Conservation (phyloP, 139 green algal genomes). For the Trebouxia sp. region DNA sequence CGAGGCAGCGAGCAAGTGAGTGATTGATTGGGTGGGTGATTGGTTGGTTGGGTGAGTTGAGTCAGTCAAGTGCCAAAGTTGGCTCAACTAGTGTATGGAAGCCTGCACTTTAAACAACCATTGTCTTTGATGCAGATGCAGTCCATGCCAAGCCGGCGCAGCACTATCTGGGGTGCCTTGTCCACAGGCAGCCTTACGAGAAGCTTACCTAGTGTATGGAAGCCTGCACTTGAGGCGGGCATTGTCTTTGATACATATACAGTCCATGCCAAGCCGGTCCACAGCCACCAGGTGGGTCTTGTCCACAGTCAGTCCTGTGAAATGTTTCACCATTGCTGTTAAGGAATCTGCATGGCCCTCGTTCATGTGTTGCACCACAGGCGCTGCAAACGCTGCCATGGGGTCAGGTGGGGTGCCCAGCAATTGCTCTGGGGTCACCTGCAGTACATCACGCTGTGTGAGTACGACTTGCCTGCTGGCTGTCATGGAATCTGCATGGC, state of each 20-base stretch:
- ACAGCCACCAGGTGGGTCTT: constrained; percentile 61
- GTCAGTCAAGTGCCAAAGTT: too few species aligned
- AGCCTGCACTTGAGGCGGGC: constrained; percentile 59
- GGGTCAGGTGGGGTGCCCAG: constrained; percentile 64
- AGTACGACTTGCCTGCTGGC: too few species aligned
- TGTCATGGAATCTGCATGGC: constrained; percentile 48
- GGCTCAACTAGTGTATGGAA: too few species aligned
- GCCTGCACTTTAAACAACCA: too few species aligned
- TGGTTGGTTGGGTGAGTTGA: too few species aligned
- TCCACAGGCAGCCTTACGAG: too few species aligned
- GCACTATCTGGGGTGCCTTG: too few species aligned
- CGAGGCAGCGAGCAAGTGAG: too few species aligned
- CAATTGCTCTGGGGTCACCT: constrained; percentile 65
- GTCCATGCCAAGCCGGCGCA: too few species aligned
- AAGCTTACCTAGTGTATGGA: constrained; percentile 46
- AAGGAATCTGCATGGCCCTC: constrained; percentile 50
- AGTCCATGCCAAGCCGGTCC: constrained; percentile 73
- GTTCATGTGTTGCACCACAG: constrained; percentile 84
- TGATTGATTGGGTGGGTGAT: too few species aligned
- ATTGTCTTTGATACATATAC: constrained; percentile 40
- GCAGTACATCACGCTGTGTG: too few species aligned
- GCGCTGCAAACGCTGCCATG: constrained; percentile 67
- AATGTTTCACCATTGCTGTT: constrained; percentile 66
- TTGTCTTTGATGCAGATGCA: too few species aligned
- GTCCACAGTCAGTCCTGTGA: constrained; percentile 57